Base-by-base conservation (phyloP, 352 stramenopile species). In the Phytophthora pisi region DNA sequence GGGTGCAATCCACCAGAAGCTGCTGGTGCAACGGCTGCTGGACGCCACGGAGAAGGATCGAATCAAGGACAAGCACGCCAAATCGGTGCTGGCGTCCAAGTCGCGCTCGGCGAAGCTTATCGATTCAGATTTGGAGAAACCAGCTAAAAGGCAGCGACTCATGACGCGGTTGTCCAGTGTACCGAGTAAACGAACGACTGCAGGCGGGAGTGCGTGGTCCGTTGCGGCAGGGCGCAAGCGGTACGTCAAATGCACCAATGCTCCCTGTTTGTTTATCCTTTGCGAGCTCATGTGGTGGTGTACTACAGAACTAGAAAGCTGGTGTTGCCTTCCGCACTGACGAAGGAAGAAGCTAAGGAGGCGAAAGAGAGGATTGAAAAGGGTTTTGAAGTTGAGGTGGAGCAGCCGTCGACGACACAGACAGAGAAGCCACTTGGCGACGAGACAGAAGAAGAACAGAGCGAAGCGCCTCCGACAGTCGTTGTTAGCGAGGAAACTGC, bases 61-160 rank as follows among this genome's bases (percentile, higher is more conserved):
- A 9, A 88, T 95, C 54, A 95, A 95, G 61, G 80, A 93, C 64
- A 81, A 84, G 15, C 87, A 95, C 60, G 83, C 82, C 52, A 81
- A 85, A 66, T 91, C 80, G 5, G 87, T 95, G 28, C 61, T 81
- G 23, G 85, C 88, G 24, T 93, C 82, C 30, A 91, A 91, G 52
- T 74, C 85, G 6, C 82, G 87, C 2, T 57, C 81, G 7, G 92
- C 87, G 7, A 92, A 92, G 59, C 55, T 93, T 5, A 75, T 95
- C 8, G 60, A 79, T 1, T 64, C 73, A 3, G 31, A 67, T 20
- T 4, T 66, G 23, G 50, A 55, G 30, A 69, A 66, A 30, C 54
- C 62, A 10, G 20, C 58, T 16, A 78, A 78, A 43, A 46, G 45
- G n/a, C 71, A 70, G 28, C 52, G 66, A 24, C 38, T 70, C 15